phyloP scores from a whole-genome alignment of 73 alveolate genomes.

The Paramecium biaurelia region DNA sequence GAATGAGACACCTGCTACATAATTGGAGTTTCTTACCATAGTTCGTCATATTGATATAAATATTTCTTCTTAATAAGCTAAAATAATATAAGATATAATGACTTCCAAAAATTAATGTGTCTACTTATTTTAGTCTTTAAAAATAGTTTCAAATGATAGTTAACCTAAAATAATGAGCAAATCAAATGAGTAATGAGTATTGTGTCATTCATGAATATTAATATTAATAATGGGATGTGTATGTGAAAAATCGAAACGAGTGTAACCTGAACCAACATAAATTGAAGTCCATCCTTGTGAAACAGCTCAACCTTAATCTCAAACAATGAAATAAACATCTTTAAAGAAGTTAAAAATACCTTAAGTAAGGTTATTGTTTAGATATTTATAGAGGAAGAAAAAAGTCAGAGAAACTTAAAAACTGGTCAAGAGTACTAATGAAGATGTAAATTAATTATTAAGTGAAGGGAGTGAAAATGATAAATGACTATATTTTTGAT shows the following conservation, averaged over 20 bases:
- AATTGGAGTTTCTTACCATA: constrained; percentile 66
- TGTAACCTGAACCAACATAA: background rate
- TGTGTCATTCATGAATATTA: background rate
- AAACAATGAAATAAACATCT: background rate
- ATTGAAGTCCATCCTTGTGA: background rate
- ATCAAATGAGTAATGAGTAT: background rate
- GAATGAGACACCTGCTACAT: constrained; percentile 70
- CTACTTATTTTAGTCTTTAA: no score
- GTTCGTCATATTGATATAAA: constrained; percentile 50
- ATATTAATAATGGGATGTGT: background rate
- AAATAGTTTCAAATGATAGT: constrained; percentile 74
- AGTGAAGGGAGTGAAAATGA: constrained; percentile 44
- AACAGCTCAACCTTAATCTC: background rate
- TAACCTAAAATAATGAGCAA: constrained; percentile 64
- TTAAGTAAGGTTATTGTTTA: background rate
- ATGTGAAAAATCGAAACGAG: background rate
- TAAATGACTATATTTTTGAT: constrained; percentile 46
- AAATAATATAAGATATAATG: background rate
- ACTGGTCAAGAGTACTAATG: background rate
- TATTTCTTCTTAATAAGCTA: constrained; percentile 59
- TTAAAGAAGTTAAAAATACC: background rate
- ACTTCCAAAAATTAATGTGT: no score
- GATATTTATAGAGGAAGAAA: background rate
- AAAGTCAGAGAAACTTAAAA: background rate
- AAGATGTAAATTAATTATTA: background rate